Conservation (phyloP, 225 moss, liverwort and hornwort species). For the Straminergon stramineum region DNA sequence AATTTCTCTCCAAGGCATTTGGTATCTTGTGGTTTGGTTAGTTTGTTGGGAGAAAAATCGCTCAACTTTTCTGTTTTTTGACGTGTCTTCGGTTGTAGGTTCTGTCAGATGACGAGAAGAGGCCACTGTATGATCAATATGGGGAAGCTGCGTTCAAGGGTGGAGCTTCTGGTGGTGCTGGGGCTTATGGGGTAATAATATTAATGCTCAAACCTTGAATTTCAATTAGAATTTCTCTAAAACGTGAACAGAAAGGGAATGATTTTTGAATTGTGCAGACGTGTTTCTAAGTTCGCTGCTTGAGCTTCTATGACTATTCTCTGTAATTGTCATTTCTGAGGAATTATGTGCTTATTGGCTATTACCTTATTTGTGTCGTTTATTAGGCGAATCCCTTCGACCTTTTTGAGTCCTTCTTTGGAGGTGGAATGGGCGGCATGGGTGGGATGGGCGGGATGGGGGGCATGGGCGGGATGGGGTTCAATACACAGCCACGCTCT, state of each 20-base stretch:
- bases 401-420: slow-evolving; percentile 51
- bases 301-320: neutral
- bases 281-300: neutral
- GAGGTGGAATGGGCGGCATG: slow-evolving; percentile 42
- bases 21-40: neutral
- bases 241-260: neutral
- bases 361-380: neutral
- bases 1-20: neutral
- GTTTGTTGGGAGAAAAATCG: neutral
- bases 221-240: neutral
- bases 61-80: neutral
- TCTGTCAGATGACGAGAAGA: slow-evolving; percentile 64
- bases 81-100: slow-evolving; percentile 28
- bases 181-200: slow-evolving; percentile 40
- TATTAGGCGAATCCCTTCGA: slow-evolving; percentile 48
- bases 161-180: slow-evolving; percentile 32
- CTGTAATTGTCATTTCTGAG: neutral
- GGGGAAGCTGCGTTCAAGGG: slow-evolving; percentile 51
- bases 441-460: slow-evolving; percentile 36
- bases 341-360: neutral
- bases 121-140: slow-evolving; percentile 56
- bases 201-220: neutral
- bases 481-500: slow-evolving; percentile 35
- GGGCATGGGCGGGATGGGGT: slow-evolving; percentile 52
- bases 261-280: neutral